phyloP scores from a whole-genome alignment of 2,329 filamentous ascomycete genomes.

The Cryphonectria nitschkei region DNA sequence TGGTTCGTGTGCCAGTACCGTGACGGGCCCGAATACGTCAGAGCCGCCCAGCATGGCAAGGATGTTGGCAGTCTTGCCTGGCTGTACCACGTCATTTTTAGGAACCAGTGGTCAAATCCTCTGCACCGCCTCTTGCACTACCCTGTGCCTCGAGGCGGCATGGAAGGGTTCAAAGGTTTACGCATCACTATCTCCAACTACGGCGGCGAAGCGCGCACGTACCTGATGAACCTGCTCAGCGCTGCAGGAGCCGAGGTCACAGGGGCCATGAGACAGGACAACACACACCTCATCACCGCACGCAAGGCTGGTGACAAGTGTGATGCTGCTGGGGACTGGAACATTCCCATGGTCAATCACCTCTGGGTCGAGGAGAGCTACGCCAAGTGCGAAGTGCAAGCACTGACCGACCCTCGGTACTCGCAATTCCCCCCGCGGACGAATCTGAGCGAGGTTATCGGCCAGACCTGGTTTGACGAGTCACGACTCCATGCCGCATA shows the following conservation, averaged over 20 bases:
- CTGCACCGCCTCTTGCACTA: constrained; percentile 86
- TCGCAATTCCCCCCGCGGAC: constrained; percentile 86
- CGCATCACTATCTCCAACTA: constrained; percentile 95
- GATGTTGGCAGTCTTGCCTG: constrained; percentile 91
- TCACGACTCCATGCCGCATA: constrained; percentile 65
- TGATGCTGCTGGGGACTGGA: constrained; percentile 89
- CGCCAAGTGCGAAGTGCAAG: constrained; percentile 79
- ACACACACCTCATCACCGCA: constrained; percentile 93
- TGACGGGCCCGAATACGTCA: constrained; percentile 76
- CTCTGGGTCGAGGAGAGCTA: constrained; percentile 98
- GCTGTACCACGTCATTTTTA: constrained; percentile 89
- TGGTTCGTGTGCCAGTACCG: constrained; percentile 89
- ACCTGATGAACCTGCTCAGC: constrained; percentile 87
- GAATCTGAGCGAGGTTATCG: constrained; percentile 90
- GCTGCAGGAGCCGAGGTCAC: constrained; percentile 88
- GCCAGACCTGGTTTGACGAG: constrained; percentile 80
- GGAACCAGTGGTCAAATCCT: constrained; percentile 87
- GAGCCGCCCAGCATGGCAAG: constrained; percentile 75
- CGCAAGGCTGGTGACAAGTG: constrained; percentile 91
- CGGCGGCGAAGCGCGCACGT: constrained; percentile 88
- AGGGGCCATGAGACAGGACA: constrained; percentile 92
- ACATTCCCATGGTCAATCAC: constrained; percentile 87
- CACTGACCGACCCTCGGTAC: constrained; percentile 74
- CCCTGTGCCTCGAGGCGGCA: constrained; percentile 74
- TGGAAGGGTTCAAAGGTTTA: constrained; percentile 76